Base-by-base conservation (phyloP, 306 rosid genomes). In the Bauhinia variegata region DNA sequence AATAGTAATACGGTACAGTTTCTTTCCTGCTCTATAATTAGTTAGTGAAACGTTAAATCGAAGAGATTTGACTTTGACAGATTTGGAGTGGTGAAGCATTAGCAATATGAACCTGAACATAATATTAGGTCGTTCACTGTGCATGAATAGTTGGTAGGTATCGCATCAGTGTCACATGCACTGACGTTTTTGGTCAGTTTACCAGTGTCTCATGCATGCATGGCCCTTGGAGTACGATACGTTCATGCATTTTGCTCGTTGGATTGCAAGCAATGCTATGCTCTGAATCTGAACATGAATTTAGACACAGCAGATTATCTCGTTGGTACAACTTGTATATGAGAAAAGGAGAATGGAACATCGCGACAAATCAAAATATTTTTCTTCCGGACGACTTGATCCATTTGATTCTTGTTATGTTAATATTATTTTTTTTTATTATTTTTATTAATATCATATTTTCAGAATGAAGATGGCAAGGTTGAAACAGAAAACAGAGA, bases 401-500 rank as follows among this genome's bases (percentile, higher is more conserved):
- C 28, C 28, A 23, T 23, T 1, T 23, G 28, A 17, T 48, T 23
- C 14, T 8, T 15, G 44, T 67, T 34, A 11, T 53, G 42, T 23
- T 41, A 3, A 23, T 23, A 23, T 28, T 32, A 3, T 41, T 11
- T 36, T 12, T 44, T 47, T 51, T 15, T 48, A 31, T 31, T n/a
- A n/a, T n/a, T n/a, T n/a, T n/a, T n/a, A n/a, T n/a, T n/a, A n/a
- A n/a, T n/a, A n/a, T n/a, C n/a, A n/a, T n/a, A n/a, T 23, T 67
- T 16, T 51, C 59, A 77, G 86, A 71, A 66, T 36, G 78, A 78
- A 56, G 78, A 55, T 30, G 34, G 49, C 43, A 73, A 65, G 53
- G 68, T 8, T 46, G 18, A 61, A 48, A 28, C 55, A 36, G 71
- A 71, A 60, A 76, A 49, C 43, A 72, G 54, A 15, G 61, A 81